Base-by-base conservation (phyloP, 2,329 filamentous ascomycete genomes). In the Colletotrichum chlorophyti region DNA sequence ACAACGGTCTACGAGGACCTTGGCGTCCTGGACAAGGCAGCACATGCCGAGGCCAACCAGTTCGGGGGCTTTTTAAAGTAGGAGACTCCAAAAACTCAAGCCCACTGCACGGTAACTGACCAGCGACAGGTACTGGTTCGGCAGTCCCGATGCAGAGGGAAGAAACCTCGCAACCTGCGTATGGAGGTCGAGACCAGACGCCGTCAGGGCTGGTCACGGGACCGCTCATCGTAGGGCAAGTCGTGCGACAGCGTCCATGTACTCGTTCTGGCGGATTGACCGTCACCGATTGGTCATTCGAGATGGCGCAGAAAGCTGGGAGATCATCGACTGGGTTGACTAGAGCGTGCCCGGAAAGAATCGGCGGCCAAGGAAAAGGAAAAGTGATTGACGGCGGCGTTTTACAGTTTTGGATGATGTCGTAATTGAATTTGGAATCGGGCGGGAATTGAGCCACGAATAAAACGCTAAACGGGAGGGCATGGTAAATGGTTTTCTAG, bases 111-210 rank as follows among this genome's bases (percentile, higher is more conserved):
- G 10, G n/a, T 32, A 12, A 37, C 45, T 62, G 46, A 65, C 63
- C 69, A 41, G 15, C 40, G 42, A 15, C 63, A 88, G 85, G 73
- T 97, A 97, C 74, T 97, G 93, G 92, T 97, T 96, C 72, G 91
- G 92, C 2, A 80, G 77, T 29, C 88, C 89, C 17, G 86, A 96
- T 74, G 76, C 72, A 38, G 79, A 89, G 48, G 82, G 89, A 61
- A 80, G 85, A 68, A 97, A 97, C 75, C 74, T 97, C 66, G 93
- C 93, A 38, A 97, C 93, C 45, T 93, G 86, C 71, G 70, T 90
- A 60, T 90, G 87, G 86, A 78, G 84, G 63, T 82, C 81, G 27
- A 77, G 79, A 38, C 77, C 83, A 35, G 84, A 89, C 68, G 86
- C 87, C 32, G 79, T 76, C 65, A 78, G 79, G 62, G 87, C 85